phyloP scores from a whole-genome alignment of 148 eudicot species.

The Beta vulgaris region DNA sequence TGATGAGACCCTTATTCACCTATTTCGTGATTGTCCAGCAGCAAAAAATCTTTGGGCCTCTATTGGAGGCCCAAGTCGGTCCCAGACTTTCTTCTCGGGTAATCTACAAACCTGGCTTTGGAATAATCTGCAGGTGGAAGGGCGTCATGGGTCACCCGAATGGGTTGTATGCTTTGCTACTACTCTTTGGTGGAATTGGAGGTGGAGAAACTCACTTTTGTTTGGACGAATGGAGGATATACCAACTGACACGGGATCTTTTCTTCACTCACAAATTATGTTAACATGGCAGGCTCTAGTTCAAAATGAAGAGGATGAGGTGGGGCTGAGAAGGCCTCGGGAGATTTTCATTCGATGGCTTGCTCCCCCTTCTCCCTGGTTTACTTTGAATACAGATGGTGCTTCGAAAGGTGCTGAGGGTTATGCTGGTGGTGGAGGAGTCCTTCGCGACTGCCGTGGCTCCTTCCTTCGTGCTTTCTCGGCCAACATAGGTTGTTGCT shows the following conservation, averaged over 20 bases:
- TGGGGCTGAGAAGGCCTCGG: too few relatives aligned
- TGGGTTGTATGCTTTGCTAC: background rate
- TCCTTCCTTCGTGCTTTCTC: background rate
- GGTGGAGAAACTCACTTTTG: background rate
- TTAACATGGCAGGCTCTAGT: background rate
- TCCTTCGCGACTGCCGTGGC: background rate
- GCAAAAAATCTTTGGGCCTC: background rate
- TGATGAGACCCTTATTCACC: background rate
- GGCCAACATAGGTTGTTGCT: background rate
- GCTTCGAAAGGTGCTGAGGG: background rate
- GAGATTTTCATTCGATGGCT: background rate
- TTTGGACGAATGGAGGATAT: background rate
- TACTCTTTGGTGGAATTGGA: background rate
- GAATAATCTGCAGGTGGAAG: background rate
- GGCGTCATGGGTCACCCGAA: too few relatives aligned
- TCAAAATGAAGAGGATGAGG: background rate
- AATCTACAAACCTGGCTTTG: background rate
- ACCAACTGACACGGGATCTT: background rate
- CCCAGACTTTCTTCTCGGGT: background rate
- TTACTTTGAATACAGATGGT: background rate
- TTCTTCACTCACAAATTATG: background rate
- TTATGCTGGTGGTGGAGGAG: background rate
- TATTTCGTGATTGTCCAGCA: background rate
- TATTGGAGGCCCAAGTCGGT: too few relatives aligned
- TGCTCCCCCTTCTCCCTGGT: background rate